Percentiles rank a stretch among this genome's conserved stretches.
Evolutionary conservation across 371 early-diverging fungal genomes (phyloP).

Genomic region (Mucor plumbeus): DNA sequence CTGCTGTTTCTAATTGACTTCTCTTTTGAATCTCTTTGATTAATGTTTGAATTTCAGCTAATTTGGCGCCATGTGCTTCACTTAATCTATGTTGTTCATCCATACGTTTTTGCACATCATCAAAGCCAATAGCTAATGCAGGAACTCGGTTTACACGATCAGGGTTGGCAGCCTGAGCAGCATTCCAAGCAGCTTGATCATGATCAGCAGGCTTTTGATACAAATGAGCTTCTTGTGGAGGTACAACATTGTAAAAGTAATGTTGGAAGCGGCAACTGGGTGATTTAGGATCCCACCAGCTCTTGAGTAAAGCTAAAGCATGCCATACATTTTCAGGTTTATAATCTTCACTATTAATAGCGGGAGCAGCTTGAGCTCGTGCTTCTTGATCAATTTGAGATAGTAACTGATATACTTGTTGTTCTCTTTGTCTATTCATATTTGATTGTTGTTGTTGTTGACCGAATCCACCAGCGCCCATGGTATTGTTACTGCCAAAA

Average conservation of each 20-base stretch:
- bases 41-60: slow-evolving; percentile 66
- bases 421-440: slow-evolving; percentile 35
- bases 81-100: slow-evolving; percentile 69
- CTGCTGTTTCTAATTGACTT: slow-evolving; percentile 64
- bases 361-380: slow-evolving; percentile 40
- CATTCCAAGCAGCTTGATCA: slow-evolving; percentile 80
- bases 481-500: slow-evolving; percentile 17
- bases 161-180: slow-evolving; percentile 83
- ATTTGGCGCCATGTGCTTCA: slow-evolving; percentile 48
- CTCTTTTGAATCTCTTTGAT: slow-evolving; percentile 70
- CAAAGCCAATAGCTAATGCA: slow-evolving; percentile 84
- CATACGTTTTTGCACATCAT: slow-evolving; percentile 79
- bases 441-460: slow-evolving; percentile 12
- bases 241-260: slow-evolving; percentile 91
- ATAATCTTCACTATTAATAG: slow-evolving; percentile 29
- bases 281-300: slow-evolving; percentile 80
- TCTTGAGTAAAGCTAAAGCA: slow-evolving; percentile 63
- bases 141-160: slow-evolving; percentile 87
- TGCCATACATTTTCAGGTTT: slow-evolving; percentile 59
- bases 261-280: slow-evolving; percentile 85
- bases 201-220: slow-evolving; percentile 79
- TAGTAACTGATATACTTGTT: slow-evolving; percentile 40
- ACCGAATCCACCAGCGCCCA: slow-evolving; percentile 20
- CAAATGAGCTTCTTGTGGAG: slow-evolving; percentile 75
- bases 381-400: slow-evolving; percentile 37